These are phyloP conservation scores for Amanita rubescens DNA, from an alignment of 768 basidiomycete species.

Conservation along the genomic window DNA sequence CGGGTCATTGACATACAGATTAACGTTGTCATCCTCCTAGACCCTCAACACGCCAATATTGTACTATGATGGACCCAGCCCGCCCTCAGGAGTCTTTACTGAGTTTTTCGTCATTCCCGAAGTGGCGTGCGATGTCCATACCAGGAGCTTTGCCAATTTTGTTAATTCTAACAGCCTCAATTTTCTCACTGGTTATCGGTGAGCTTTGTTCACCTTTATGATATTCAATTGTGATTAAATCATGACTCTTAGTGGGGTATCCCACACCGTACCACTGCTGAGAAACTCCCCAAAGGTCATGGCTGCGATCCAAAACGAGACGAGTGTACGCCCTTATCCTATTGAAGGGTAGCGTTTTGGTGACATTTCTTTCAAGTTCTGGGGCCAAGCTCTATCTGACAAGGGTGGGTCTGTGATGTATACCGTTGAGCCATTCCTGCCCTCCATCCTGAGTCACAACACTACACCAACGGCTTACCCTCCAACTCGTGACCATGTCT, in stretches of 20 bases:
- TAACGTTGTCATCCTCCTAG: constrained; percentile 13
- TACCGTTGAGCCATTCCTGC: constrained; percentile 38
- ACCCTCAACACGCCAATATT: constrained; percentile 20
- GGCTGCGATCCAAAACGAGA: constrained; percentile 28
- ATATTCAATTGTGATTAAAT: constrained; percentile 11
- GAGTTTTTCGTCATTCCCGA: constrained; percentile 34
- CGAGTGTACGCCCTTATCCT: constrained; percentile 18
- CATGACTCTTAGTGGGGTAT: constrained; percentile 12
- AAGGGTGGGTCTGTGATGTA: constrained; percentile 22
- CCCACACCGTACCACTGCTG: constrained; percentile 29
- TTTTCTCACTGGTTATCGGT: constrained; percentile 15
- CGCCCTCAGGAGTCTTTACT: constrained; percentile 38
- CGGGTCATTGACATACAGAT: too few species aligned
- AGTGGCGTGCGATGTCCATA: constrained; percentile 22
- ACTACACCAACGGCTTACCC: constrained; percentile 37
- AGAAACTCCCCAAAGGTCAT: constrained; percentile 23
- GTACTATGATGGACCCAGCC: constrained; percentile 47
- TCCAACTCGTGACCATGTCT: constrained; percentile 18
- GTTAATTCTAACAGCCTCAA: constrained; percentile 24
- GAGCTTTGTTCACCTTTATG: constrained; percentile 8
- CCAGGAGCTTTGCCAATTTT: constrained; percentile 26
- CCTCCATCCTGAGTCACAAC: constrained; percentile 30
- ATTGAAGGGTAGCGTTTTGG: neutral
- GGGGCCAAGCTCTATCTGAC: neutral
- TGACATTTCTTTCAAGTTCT: neutral